phyloP scores from a whole-genome alignment of 495 filamentous ascomycete species.

The Aspergillus steynii region DNA sequence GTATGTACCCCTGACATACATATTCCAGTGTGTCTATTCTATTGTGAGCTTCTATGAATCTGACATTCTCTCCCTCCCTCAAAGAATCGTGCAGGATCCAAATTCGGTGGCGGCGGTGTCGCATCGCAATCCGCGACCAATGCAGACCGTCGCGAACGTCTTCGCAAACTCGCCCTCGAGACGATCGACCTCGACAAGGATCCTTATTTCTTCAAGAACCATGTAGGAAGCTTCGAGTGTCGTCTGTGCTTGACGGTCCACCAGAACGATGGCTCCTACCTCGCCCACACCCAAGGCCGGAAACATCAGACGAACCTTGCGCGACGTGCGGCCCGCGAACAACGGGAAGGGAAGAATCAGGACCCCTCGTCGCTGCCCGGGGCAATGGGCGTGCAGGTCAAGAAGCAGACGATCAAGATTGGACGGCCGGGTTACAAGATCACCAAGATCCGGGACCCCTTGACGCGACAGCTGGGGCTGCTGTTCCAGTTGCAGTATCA shows the following conservation, averaged over 20 bases:
- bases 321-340: conserved; percentile 87
- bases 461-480: conserved; percentile 85
- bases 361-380: conserved; percentile 69
- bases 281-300: conserved; percentile 96
- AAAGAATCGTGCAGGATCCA: conserved; percentile 95
- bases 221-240: conserved; percentile 97
- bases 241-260: conserved; percentile 98
- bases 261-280: conserved; percentile 99
- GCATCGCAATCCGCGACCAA: conserved; percentile 92
- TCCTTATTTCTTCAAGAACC: conserved; percentile 99
- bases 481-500: conserved; percentile 96
- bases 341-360: conserved; percentile 78
- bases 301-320: conserved; percentile 99
- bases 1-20: conserved; percentile 30
- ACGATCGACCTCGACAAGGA: conserved; percentile 99
- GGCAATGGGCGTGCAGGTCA: conserved; percentile 77
- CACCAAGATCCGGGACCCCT: conserved; percentile 87
- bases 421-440: conserved; percentile 97
- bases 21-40: background rate
- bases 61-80: background rate
- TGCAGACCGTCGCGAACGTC: conserved; percentile 93
- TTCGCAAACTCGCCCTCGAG: conserved; percentile 96
- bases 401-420: conserved; percentile 94
- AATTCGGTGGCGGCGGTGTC: conserved; percentile 97
- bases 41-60: background rate